These are phyloP conservation scores for Cystobasidiaceae sp. DNA, from an alignment of 1,284 basidiomycete genomes.

Conservation along the genomic window DNA sequence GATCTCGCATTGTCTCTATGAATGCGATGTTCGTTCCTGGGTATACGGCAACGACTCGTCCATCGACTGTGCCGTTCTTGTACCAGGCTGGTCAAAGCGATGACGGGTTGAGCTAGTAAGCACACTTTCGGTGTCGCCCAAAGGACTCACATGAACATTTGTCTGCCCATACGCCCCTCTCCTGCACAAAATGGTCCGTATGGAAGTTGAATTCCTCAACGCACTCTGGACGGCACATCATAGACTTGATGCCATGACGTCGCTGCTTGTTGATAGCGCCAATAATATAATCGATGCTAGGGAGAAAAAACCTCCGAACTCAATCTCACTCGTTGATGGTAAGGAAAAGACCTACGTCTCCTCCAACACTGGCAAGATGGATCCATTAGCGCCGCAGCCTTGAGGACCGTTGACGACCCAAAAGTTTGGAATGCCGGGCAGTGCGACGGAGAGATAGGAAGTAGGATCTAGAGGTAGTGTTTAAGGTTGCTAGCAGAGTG, in stretches of 20 bases:
- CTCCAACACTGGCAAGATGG: slow-evolving; percentile 55
- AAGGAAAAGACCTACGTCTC: slow-evolving; percentile 53
- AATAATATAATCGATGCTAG: slow-evolving; percentile 22
- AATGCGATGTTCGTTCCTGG: slow-evolving; percentile 19
- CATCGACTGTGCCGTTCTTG: slow-evolving; percentile 24
- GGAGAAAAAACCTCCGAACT: neutral
- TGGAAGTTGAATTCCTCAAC: slow-evolving; percentile 54
- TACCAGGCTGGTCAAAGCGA: slow-evolving; percentile 1
- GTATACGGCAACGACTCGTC: slow-evolving; percentile 16
- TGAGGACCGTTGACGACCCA: slow-evolving; percentile 54
- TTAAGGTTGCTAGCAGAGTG: slow-evolving; percentile 49
- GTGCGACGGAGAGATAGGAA: slow-evolving; percentile 23
- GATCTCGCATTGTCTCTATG: slow-evolving; percentile 17
- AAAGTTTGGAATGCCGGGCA: slow-evolving; percentile 56
- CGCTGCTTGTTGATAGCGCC: slow-evolving; percentile 56
- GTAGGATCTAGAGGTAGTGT: slow-evolving; percentile 48
- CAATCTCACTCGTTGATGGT: slow-evolving; percentile 9
- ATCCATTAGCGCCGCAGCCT: slow-evolving; percentile 55
- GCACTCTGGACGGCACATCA: slow-evolving; percentile 51
- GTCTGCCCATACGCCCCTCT: slow-evolving; percentile 21
- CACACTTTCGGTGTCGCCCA: neutral
- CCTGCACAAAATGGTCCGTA: slow-evolving; percentile 16
- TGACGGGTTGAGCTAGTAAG: neutral
- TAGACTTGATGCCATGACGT: slow-evolving; percentile 52
- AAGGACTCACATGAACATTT: slow-evolving; percentile 11